These are phyloP conservation scores for Vicia villosa DNA, from an alignment of 306 rosid genomes.

Conservation along the genomic window DNA sequence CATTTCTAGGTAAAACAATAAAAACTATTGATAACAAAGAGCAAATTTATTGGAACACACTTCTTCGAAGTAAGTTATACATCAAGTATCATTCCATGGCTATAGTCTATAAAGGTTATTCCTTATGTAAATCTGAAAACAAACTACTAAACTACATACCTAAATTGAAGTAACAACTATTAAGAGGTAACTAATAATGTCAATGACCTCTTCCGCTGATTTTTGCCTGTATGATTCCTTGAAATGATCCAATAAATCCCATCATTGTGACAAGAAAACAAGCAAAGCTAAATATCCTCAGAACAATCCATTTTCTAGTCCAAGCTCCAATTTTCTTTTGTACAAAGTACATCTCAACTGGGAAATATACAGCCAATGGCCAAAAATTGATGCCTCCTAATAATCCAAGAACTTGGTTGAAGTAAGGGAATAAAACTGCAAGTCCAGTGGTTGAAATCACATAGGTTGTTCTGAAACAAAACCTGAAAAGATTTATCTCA, in stretches of 20 bases:
- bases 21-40: no score
- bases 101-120: no score
- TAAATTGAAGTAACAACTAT: no score
- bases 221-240: slow-evolving; percentile 66
- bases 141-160: no score
- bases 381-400: slow-evolving; percentile 86
- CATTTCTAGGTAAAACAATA: no score
- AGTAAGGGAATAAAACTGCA: slow-evolving; percentile 77
- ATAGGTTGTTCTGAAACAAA: slow-evolving; percentile 65
- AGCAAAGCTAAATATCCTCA: slow-evolving; percentile 59
- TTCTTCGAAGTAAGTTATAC: no score
- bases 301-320: slow-evolving; percentile 70
- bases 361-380: slow-evolving; percentile 86
- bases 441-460: slow-evolving; percentile 67
- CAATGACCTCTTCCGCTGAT: no score
- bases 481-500: slow-evolving; percentile 51
- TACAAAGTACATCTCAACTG: slow-evolving; percentile 84
- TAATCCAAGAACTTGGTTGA: slow-evolving; percentile 78
- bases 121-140: no score
- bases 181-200: no score
- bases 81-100: no score
- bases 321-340: slow-evolving; percentile 67
- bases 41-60: no score
- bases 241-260: slow-evolving; percentile 66
- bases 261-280: slow-evolving; percentile 65